These are phyloP conservation scores for Psidium friedrichsthalianum DNA, from an alignment of 345 rosid genomes.

Conservation along the genomic window DNA sequence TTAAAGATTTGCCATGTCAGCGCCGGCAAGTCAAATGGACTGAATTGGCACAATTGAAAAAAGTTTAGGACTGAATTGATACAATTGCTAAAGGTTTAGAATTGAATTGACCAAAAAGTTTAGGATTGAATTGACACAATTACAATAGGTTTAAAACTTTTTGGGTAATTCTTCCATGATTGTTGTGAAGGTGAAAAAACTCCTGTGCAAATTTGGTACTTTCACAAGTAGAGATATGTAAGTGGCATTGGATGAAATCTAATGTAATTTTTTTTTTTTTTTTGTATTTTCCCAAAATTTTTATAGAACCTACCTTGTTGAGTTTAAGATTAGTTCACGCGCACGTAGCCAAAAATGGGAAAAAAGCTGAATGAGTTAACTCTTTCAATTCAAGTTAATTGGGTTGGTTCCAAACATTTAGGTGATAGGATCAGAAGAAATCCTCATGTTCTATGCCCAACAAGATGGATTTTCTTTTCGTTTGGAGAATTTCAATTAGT, in stretches of 20 bases:
- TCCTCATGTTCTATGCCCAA: background rate
- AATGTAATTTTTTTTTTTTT: background rate
- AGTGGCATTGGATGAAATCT: background rate
- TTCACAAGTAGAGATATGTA: background rate
- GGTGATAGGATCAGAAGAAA: background rate
- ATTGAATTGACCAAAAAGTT: background rate
- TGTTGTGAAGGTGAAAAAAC: background rate
- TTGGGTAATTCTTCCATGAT: rapidly evolving
- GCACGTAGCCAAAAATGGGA: background rate
- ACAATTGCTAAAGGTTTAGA: too few relatives aligned
- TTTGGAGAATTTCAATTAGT: background rate
- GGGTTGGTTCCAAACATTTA: background rate
- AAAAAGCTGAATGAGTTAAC: background rate
- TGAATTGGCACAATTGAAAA: too few relatives aligned
- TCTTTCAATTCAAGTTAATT: background rate
- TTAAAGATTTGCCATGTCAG: too few relatives aligned
- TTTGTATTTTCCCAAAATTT: background rate
- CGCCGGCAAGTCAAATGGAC: too few relatives aligned
- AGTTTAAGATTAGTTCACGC: background rate
- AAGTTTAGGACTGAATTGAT: background rate
- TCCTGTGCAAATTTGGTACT: background rate
- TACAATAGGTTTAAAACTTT: background rate
- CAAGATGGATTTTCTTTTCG: background rate
- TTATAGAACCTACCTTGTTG: background rate
- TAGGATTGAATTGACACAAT: background rate